Conservation (phyloP, 169 alveolate species). For the Plasmodium inui region DNA sequence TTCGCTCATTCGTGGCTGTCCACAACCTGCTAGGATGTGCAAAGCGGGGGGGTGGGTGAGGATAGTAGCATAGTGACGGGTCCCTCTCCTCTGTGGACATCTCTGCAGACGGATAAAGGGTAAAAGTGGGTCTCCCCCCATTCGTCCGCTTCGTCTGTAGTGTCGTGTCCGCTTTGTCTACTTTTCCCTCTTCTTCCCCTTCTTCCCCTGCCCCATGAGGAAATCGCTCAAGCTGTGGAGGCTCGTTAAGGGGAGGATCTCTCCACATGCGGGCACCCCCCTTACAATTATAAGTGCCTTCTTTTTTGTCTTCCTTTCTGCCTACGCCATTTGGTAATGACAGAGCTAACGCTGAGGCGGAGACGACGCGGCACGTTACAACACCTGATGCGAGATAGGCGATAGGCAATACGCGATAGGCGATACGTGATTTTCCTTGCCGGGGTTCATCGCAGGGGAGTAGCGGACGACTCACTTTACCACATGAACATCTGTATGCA, state of each 20-base stretch:
- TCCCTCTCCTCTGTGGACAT: not conserved
- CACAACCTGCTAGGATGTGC: not conserved
- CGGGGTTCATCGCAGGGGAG: not conserved
- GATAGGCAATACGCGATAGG: not conserved
- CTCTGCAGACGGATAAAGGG: not conserved
- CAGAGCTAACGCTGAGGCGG: not conserved
- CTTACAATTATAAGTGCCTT: not conserved
- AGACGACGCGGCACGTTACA: not conserved
- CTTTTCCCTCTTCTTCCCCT: not conserved
- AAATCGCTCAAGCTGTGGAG: not conserved
- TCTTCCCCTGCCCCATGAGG: not conserved
- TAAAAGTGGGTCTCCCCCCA: not conserved
- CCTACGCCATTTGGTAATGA: constrained; percentile 3
- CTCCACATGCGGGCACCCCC: not conserved
- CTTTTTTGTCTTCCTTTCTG: not conserved
- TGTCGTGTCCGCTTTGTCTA: not conserved
- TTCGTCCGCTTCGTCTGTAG: not conserved
- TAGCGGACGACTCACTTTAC: not conserved
- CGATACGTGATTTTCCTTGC: not conserved
- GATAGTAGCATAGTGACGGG: not conserved
- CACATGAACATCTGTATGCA: not conserved
- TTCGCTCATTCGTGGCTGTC: not conserved
- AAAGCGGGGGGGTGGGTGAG: not conserved
- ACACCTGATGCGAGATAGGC: not conserved
- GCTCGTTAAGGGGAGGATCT: not conserved